phyloP scores from a whole-genome alignment of 2,329 filamentous ascomycete species.

The Paradendryphiella salina region DNA sequence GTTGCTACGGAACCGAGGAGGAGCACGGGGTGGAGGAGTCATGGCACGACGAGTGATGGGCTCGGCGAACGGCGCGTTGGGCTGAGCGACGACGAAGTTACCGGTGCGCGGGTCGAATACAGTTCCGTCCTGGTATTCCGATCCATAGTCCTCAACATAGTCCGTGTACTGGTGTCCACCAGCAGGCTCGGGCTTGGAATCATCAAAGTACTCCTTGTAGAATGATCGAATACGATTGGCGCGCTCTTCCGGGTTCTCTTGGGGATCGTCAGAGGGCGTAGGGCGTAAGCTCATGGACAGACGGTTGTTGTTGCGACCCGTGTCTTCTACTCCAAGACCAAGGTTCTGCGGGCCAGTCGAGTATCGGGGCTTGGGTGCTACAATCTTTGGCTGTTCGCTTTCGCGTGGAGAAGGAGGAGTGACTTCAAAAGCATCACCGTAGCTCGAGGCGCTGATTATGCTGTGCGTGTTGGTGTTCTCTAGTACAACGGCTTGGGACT shows the following conservation, averaged over 20 bases:
- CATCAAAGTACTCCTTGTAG: constrained; percentile 99
- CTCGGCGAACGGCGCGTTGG: constrained; percentile 70
- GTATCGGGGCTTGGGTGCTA: constrained; percentile 38
- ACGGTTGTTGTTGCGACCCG: constrained; percentile 51
- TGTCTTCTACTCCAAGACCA: constrained; percentile 38
- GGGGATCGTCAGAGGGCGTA: constrained; percentile 81
- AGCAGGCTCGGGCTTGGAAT: constrained; percentile 60
- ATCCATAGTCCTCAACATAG: constrained; percentile 77
- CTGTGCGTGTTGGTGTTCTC: constrained; percentile 42
- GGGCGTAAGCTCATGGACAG: constrained; percentile 72
- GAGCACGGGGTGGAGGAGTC: constrained; percentile 82
- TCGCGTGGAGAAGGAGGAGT: constrained; percentile 49
- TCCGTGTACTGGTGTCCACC: constrained; percentile 47
- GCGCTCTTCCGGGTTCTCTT: constrained; percentile 89
- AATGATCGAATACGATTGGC: constrained; percentile 97
- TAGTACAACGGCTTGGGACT: constrained; percentile 45
- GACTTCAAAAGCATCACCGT: constrained; percentile 59
- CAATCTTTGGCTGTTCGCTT: constrained; percentile 26
- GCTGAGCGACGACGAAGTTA: constrained; percentile 61
- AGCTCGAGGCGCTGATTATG: constrained; percentile 57
- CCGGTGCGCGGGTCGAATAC: constrained; percentile 62
- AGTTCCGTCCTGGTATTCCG: constrained; percentile 67
- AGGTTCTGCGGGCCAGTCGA: constrained; percentile 20
- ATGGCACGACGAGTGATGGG: constrained; percentile 87
- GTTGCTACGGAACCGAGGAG: constrained; percentile 57